A percentile compares a stretch with the other conserved stretches of the same genome.
Conservation (phyloP, 768 basidiomycete species). For the Tylopilus subfusipes region DNA sequence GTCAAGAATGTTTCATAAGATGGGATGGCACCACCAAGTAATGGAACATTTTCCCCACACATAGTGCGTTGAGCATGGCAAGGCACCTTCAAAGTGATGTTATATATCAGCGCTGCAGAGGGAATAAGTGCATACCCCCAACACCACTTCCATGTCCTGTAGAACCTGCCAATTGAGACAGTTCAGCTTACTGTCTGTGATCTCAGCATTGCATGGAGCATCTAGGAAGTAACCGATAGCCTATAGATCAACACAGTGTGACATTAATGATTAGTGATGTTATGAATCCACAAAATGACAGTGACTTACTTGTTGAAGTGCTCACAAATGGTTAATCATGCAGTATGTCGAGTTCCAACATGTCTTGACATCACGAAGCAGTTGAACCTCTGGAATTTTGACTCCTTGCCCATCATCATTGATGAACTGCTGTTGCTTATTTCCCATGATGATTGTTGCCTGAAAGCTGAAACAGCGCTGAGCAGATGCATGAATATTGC, state of each 20-base stretch:
- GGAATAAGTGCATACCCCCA: not conserved
- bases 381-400: not conserved
- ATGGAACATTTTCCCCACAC: not conserved
- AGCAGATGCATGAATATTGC: too few relatives aligned
- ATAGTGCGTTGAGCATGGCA: not conserved
- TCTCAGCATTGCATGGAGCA: not conserved
- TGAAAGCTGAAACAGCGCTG: too few relatives aligned
- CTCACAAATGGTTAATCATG: too few relatives aligned
- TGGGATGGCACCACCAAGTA: too few relatives aligned
- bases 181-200: not conserved
- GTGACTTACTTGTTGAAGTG: not conserved
- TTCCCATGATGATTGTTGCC: too few relatives aligned
- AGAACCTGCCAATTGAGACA: conserved; percentile 2
- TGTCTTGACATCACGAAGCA: conserved; percentile 33
- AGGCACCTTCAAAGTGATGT: not conserved
- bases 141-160: conserved; percentile 8
- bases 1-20: too few relatives aligned
- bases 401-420: not conserved
- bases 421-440: too few relatives aligned
- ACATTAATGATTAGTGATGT: too few relatives aligned
- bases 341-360: conserved; percentile 39
- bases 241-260: too few relatives aligned
- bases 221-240: not conserved
- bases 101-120: too few relatives aligned
- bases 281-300: too few relatives aligned